These are phyloP conservation scores for Thielaviopsis punctulata DNA, from an alignment of 2,329 filamentous ascomycete genomes.

Conservation along the genomic window DNA sequence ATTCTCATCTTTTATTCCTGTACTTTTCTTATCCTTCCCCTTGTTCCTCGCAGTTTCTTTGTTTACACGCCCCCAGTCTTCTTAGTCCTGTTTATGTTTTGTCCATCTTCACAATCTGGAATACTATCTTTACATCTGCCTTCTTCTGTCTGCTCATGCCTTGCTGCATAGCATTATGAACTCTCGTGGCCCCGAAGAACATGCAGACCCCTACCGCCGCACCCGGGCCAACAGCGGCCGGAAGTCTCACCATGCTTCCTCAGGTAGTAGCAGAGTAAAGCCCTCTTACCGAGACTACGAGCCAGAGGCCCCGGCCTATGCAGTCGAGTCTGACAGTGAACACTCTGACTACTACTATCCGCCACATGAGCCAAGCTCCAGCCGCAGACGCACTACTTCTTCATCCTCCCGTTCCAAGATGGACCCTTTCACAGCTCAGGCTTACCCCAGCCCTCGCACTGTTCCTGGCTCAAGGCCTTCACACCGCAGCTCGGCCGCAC, in stretches of 20 bases:
- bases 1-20: background rate
- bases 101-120: background rate
- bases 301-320: background rate
- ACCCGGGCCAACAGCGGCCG: background rate
- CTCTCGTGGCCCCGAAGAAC: slow-evolving; percentile 3
- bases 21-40: background rate
- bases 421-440: background rate
- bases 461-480: background rate
- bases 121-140: background rate
- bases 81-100: background rate
- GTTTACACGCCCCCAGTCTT: background rate
- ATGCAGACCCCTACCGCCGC: slow-evolving; percentile 1
- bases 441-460: background rate
- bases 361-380: background rate
- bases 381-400: slow-evolving; percentile 3
- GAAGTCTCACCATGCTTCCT: background rate
- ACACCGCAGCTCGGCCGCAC: background rate
- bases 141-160: background rate
- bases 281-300: background rate
- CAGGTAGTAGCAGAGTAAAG: background rate
- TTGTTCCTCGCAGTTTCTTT: background rate
- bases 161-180: slow-evolving; percentile 1
- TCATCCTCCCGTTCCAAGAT: slow-evolving; percentile 2
- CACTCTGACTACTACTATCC: background rate
- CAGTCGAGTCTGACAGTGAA: slow-evolving; percentile 1